Percentiles rank a stretch among this genome's conserved stretches.
Evolutionary conservation across 1,139 yeast genomes (phyloP).

Genomic region (Wickerhamomyces sp.): DNA sequence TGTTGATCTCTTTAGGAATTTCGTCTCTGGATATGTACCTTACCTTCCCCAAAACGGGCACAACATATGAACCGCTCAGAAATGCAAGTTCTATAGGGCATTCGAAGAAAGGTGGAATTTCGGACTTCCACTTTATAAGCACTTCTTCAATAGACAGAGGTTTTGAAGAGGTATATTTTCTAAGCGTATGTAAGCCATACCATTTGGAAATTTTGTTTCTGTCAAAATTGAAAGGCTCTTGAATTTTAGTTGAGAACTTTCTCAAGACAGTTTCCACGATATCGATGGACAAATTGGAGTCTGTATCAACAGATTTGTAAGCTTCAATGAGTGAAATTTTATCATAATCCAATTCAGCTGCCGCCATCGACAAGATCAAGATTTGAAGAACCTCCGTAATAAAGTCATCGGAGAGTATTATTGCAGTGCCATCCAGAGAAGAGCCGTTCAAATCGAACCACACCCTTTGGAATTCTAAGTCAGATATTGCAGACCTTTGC

Average conservation of each 20-base stretch:
- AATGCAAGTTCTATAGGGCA: conserved; percentile 48
- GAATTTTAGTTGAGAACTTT: conserved; percentile 34
- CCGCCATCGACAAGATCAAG: conserved; percentile 46
- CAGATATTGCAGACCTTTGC: conserved; percentile 51
- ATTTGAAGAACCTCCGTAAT: conserved; percentile 35
- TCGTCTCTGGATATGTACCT: conserved; percentile 44
- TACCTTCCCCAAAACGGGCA: conserved; percentile 40
- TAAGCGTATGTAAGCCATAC: conserved; percentile 55
- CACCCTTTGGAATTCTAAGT: conserved; percentile 40
- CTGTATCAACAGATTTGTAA: conserved; percentile 22
- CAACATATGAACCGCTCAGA: conserved; percentile 50
- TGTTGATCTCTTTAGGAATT: conserved; percentile 47
- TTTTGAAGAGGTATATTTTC: conserved; percentile 27
- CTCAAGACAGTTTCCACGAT: conserved; percentile 43
- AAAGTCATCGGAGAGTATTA: conserved; percentile 32
- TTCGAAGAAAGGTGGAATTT: conserved; percentile 60
- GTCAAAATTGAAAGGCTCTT: conserved; percentile 32
- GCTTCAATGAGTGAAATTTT: conserved; percentile 25
- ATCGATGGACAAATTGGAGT: conserved; percentile 25
- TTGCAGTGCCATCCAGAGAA: conserved; percentile 37
- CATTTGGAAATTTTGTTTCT: conserved; percentile 42
- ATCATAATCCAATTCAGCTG: conserved; percentile 34
- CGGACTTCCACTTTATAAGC: conserved; percentile 56
- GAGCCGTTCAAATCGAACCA: conserved; percentile 62
- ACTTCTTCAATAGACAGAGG: conserved; percentile 41